Conservation (phyloP, 2,329 filamentous ascomycete species). For the Sclerotinia sclerotiorum region DNA sequence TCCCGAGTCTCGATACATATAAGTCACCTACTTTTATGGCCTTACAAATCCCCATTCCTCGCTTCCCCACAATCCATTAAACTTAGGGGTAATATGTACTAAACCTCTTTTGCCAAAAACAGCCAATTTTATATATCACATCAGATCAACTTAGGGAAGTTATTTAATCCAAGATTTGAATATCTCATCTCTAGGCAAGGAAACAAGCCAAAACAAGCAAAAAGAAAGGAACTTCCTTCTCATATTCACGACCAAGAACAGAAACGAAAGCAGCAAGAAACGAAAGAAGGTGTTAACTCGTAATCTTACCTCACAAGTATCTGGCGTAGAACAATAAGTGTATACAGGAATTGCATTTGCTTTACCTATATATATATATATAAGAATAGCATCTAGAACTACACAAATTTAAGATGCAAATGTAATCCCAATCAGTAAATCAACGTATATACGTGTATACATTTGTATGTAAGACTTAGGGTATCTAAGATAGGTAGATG, state of each 20-base stretch:
- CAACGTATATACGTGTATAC: background rate
- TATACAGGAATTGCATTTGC: background rate
- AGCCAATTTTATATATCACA: background rate
- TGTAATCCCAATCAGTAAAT: background rate
- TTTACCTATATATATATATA: too few species aligned
- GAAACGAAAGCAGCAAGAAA: background rate
- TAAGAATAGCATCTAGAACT: background rate
- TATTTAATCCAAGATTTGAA: too few species aligned
- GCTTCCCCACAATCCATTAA: background rate
- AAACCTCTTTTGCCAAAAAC: background rate
- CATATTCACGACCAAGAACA: too few species aligned
- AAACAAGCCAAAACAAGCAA: too few species aligned
- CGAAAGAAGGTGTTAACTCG: background rate
- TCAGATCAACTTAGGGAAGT: too few species aligned
- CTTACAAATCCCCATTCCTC: background rate
- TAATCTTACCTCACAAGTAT: background rate
- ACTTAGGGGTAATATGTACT: too few species aligned
- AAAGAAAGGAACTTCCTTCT: too few species aligned
- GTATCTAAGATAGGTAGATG: background rate
- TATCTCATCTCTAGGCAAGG: too few species aligned
- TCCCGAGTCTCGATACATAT: background rate
- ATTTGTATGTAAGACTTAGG: background rate
- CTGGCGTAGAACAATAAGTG: background rate
- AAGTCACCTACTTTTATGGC: too few species aligned
- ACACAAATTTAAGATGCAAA: too few species aligned